phyloP scores from a whole-genome alignment of 306 rosid genomes.

The Cicer judaicum region DNA sequence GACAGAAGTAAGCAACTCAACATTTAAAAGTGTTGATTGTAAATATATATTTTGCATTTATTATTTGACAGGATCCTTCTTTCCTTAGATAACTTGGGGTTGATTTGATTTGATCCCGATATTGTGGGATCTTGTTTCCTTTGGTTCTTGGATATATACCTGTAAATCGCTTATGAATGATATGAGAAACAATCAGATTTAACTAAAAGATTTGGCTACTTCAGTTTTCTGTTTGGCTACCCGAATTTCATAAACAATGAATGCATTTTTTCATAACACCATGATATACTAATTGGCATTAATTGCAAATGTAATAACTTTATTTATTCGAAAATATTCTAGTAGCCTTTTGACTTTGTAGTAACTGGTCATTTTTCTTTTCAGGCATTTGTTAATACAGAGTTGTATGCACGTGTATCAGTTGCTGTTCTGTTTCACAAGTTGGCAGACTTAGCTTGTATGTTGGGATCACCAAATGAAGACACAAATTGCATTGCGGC shows the following conservation, averaged over 20 bases:
- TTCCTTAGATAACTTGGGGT: not conserved
- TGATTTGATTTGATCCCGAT: not conserved
- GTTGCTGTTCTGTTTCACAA: slow-evolving; percentile 90
- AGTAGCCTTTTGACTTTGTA: slow-evolving; percentile 31
- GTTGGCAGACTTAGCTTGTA: slow-evolving; percentile 68
- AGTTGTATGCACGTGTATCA: slow-evolving; percentile 94
- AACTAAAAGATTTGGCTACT: slow-evolving; percentile 21
- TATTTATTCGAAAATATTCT: slow-evolving; percentile 22
- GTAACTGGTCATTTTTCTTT: slow-evolving; percentile 45
- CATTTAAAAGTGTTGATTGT: not conserved
- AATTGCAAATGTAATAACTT: slow-evolving; percentile 27
- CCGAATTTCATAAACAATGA: slow-evolving; percentile 11
- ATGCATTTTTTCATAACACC: slow-evolving; percentile 29
- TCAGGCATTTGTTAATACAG: slow-evolving; percentile 94
- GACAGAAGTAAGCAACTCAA: slow-evolving; percentile 67
- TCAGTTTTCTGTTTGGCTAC: slow-evolving; percentile 14
- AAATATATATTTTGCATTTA: slow-evolving; percentile 15
- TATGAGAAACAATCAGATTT: not conserved
- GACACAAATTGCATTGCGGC: slow-evolving; percentile 57
- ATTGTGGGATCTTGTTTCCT: not conserved
- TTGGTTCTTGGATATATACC: not conserved
- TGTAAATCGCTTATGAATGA: not conserved
- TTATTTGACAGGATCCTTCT: not conserved
- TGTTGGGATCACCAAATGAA: slow-evolving; percentile 57
- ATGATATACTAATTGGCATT: slow-evolving; percentile 35